Percentiles rank a stretch among this genome's conserved stretches.
phyloP scores from a whole-genome alignment of 1,139 yeast genomes.

The Saccharomycopsis hybrid region DNA sequence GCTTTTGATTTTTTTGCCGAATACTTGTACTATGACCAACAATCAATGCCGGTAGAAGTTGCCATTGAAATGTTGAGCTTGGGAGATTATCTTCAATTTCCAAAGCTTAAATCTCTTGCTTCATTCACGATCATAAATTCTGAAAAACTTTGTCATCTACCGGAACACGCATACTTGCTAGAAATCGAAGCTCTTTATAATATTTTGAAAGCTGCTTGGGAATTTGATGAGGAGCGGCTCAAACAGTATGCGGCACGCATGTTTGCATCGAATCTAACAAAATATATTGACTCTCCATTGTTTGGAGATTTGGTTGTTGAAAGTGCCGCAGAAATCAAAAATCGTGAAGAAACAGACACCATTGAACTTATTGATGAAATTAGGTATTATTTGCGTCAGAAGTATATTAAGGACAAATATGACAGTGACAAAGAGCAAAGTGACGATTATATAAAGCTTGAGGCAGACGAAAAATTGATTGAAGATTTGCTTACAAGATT shows the following conservation, averaged over 20 bases:
- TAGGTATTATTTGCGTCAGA: constrained; percentile 48
- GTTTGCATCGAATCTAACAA: constrained; percentile 45
- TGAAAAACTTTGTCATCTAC: constrained; percentile 19
- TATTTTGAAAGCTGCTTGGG: constrained; percentile 61
- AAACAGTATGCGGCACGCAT: constrained; percentile 58
- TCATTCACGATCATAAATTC: constrained; percentile 51
- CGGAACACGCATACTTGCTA: constrained; percentile 6
- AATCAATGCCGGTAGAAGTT: constrained; percentile 41
- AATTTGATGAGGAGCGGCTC: constrained; percentile 53
- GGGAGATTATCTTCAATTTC: constrained; percentile 59
- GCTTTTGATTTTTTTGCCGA: constrained; percentile 50
- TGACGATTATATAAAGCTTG: too few species aligned
- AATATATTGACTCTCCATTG: constrained; percentile 32
- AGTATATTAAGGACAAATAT: not conserved
- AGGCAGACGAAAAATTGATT: too few species aligned
- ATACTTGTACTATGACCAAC: constrained; percentile 56
- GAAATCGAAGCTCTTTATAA: constrained; percentile 28
- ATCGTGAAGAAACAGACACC: constrained; percentile 69
- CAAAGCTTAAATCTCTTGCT: constrained; percentile 58
- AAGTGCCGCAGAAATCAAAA: constrained; percentile 51
- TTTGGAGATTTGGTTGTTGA: constrained; percentile 36
- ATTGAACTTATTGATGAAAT: constrained; percentile 76
- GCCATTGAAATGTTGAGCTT: constrained; percentile 52
- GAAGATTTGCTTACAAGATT: too few species aligned
- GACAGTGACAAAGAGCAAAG: too few species aligned